Base-by-base conservation (phyloP, 352 stramenopile genomes). In the Pythium myriotylum region DNA sequence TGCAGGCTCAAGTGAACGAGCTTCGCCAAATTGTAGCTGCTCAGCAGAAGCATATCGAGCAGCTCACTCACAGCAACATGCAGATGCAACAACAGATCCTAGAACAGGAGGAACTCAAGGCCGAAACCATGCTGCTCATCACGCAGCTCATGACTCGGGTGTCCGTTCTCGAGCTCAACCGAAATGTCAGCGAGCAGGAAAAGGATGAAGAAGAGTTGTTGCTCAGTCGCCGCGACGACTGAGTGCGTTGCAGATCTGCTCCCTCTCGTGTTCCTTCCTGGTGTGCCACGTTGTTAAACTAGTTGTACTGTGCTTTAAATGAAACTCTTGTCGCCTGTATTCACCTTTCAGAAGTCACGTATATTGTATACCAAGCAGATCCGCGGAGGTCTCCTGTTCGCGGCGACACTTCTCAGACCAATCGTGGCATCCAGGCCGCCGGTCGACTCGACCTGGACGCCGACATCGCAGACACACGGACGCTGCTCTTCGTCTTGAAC, bases 111-210 rank as follows among this genome's bases (percentile, higher is more conserved):
- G 83, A 94, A 48, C 67, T 87, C 32, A 91, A 91, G 64, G 81
- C 85, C 63, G 85, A 92, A 70, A 94, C 85, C 51, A 92, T 85
- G 76, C 76, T 91, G 26, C 67, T 94, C 9, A 89, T 94, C 60
- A 94, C 81, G 47, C 81, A 94, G 58, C 69, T 94, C 56, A 92
- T 94, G 83, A 94, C 83, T 23, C 83, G 85, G 46, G 81, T 94
- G 27, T 92, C 85, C 20, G 60, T 88, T 58, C 76, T 94, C 20
- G 85, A 94, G 47, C 56, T 94, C 33, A 70, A 86, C 33, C 76
- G 77, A n/a, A 50, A 43, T 16, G 72, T 27, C 35, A 74, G n/a
- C 62, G 77, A 72, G 7, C 51, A 69, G 13, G 76, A 67, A 3
- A 65, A 65, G 0, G 67, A 81, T 4, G 68, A 65, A 20, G 62